Conservation (phyloP, 2,329 filamentous ascomycete species). For the Coniella vitis region DNA sequence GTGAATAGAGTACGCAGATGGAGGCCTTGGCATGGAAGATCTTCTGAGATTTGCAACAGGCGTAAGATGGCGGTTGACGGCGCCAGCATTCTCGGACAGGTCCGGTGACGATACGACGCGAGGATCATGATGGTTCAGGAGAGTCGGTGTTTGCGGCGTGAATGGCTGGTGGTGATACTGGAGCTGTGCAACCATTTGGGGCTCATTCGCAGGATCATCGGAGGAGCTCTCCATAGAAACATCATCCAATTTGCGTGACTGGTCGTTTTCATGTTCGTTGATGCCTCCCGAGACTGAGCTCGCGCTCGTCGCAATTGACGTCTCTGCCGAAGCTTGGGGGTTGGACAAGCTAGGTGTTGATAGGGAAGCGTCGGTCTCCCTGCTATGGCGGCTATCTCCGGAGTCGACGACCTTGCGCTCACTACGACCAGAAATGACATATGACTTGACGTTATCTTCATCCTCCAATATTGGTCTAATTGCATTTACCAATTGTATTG, state of each 20-base stretch:
- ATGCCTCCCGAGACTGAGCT: constrained; percentile 45
- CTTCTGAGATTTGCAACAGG: constrained; percentile 49
- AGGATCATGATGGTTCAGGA: constrained; percentile 31
- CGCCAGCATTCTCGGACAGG: constrained; percentile 40
- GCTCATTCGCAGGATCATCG: constrained; percentile 35
- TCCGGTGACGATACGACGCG: constrained; percentile 45
- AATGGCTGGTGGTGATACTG: constrained; percentile 54
- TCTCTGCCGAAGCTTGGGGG: constrained; percentile 42
- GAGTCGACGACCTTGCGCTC: constrained; percentile 28
- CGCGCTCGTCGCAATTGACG: constrained; percentile 48
- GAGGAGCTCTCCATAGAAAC: constrained; percentile 46
- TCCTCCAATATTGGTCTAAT: constrained; percentile 20
- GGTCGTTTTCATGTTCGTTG: constrained; percentile 40
- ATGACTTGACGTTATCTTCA: constrained; percentile 15
- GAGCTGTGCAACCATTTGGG: constrained; percentile 46
- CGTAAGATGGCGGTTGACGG: constrained; percentile 56
- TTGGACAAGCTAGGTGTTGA: constrained; percentile 42
- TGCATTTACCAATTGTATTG: constrained; percentile 4
- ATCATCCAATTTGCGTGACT: constrained; percentile 29
- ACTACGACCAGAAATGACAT: constrained; percentile 18
- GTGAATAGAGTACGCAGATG: constrained; percentile 67
- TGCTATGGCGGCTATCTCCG: constrained; percentile 40
- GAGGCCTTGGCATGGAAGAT: constrained; percentile 59
- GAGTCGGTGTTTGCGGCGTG: constrained; percentile 35
- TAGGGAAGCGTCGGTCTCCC: constrained; percentile 46